Evolutionary conservation across 2,329 filamentous ascomycete species (phyloP).

Genomic region (Ceratocystis destructans): DNA sequence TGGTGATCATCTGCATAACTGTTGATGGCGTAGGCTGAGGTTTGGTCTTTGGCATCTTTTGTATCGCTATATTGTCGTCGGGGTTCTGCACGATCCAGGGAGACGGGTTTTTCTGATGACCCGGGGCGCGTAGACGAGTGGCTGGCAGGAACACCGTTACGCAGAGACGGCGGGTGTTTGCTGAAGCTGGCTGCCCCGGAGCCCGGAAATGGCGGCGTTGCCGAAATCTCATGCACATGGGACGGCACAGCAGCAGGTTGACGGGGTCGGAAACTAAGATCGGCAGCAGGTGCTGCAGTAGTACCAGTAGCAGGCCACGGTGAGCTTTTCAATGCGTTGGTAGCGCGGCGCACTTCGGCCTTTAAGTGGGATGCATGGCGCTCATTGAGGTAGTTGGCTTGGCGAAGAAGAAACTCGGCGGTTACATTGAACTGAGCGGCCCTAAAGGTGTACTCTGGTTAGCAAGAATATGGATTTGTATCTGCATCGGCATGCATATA

Average conservation of each 20-base stretch:
- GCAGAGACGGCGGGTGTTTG: background rate
- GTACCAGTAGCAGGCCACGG: conserved; percentile 41
- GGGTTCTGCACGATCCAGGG: background rate
- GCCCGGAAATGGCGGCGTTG: conserved; percentile 4
- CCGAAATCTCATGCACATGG: background rate
- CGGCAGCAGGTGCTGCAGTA: conserved; percentile 40
- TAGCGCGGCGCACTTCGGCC: conserved; percentile 72
- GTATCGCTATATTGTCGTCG: background rate
- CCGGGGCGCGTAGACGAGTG: background rate
- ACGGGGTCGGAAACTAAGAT: conserved; percentile 27
- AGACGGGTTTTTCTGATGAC: background rate
- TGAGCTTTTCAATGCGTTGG: conserved; percentile 42
- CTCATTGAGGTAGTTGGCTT: conserved; percentile 89
- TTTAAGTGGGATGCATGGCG: conserved; percentile 78
- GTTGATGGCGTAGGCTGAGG: background rate
- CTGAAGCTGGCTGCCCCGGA: background rate
- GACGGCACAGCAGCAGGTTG: conserved; percentile 22
- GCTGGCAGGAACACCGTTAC: background rate
- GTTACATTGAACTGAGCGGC: conserved; percentile 70
- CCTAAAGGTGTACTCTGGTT: conserved; percentile 28
- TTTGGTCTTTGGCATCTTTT: background rate
- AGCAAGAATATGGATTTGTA: background rate
- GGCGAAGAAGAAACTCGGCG: conserved; percentile 76
- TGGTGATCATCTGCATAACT: background rate
- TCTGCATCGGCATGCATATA: background rate